Conservation (phyloP, 2,329 filamentous ascomycete species). For the Fusarium camptoceras region DNA sequence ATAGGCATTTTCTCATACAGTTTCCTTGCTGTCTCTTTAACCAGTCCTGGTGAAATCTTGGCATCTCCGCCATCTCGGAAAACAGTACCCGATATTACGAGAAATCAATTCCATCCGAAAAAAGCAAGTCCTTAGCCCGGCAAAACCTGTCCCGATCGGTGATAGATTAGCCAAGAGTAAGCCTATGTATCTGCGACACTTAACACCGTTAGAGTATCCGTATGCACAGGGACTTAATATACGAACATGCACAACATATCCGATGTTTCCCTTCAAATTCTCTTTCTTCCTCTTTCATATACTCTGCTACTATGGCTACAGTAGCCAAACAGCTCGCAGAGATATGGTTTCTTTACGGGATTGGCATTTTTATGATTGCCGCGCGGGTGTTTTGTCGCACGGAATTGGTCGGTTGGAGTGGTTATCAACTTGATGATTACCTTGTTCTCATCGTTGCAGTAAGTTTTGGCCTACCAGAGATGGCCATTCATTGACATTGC, state of each 20-base stretch:
- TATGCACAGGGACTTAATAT: background rate
- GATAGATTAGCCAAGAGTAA: background rate
- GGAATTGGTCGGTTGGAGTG: conserved; percentile 49
- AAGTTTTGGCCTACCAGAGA: background rate
- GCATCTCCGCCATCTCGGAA: background rate
- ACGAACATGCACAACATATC: background rate
- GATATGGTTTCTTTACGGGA: conserved; percentile 53
- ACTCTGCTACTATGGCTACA: background rate
- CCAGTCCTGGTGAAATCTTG: too few species aligned
- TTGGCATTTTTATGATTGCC: conserved; percentile 50
- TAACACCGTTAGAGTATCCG: too few species aligned
- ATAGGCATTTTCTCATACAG: too few species aligned
- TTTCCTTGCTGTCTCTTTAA: too few species aligned
- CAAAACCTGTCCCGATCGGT: background rate
- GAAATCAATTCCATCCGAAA: background rate
- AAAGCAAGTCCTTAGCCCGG: background rate
- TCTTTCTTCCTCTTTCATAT: background rate
- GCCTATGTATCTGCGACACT: background rate
- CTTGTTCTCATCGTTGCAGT: conserved; percentile 39
- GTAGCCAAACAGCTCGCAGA: conserved; percentile 43
- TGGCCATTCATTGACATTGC: background rate
- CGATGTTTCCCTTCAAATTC: background rate
- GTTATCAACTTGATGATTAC: conserved; percentile 52
- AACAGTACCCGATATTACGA: background rate
- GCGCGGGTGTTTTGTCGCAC: conserved; percentile 50